A percentile compares a stretch with the other conserved stretches of the same genome.
phyloP scores from a whole-genome alignment of 2,329 filamentous ascomycete species.

The Raffaelea arxii region DNA sequence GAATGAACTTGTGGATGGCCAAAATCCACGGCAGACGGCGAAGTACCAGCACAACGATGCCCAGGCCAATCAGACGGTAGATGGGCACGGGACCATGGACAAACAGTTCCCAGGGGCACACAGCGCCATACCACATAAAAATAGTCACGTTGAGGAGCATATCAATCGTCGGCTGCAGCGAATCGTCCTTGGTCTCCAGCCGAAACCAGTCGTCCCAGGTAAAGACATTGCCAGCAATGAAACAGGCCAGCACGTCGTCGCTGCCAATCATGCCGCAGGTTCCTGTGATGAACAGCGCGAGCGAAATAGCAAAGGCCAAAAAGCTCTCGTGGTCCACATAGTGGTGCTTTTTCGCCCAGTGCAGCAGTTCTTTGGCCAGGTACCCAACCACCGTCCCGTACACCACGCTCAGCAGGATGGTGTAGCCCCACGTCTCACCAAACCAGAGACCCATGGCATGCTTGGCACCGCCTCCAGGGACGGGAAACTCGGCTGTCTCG shows the following conservation, averaged over 20 bases:
- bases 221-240: constrained; percentile 83
- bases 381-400: constrained; percentile 74
- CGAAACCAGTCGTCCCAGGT: constrained; percentile 95
- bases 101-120: constrained; percentile 73
- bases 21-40: constrained; percentile 71
- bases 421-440: constrained; percentile 76
- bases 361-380: constrained; percentile 70
- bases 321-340: constrained; percentile 85
- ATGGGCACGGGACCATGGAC: constrained; percentile 55
- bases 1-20: constrained; percentile 63
- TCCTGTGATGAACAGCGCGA: constrained; percentile 78
- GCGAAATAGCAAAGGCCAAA: constrained; percentile 72
- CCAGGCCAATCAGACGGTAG: constrained; percentile 62
- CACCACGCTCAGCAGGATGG: constrained; percentile 64
- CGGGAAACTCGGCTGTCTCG: constrained; percentile 38
- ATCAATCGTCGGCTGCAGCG: constrained; percentile 86
- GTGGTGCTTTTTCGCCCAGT: constrained; percentile 71
- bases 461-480: constrained; percentile 44
- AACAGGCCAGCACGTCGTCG: constrained; percentile 85
- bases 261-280: constrained; percentile 81
- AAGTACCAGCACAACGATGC: constrained; percentile 65
- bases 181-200: constrained; percentile 78
- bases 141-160: constrained; percentile 86
- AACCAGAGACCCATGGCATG: constrained; percentile 75
- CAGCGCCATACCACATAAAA: constrained; percentile 85